Percentiles rank a stretch among this genome's conserved stretches.
These are phyloP conservation scores for Fusarium phyllophilum DNA, from an alignment of 2,329 filamentous ascomycete species.

Conservation along the genomic window DNA sequence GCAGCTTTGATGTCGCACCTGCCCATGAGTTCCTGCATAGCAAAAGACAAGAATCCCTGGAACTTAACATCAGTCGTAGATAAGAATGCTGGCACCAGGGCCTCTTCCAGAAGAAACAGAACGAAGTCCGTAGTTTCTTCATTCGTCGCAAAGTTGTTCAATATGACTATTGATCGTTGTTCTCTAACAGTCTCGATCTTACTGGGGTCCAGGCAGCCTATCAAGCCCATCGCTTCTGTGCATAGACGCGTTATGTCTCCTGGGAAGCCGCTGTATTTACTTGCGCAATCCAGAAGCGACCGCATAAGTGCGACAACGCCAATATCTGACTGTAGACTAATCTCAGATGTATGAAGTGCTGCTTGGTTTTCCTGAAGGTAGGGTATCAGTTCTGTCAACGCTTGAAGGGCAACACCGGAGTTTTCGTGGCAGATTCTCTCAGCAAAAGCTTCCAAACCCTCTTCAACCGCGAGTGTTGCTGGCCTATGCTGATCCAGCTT, in stretches of 20 bases:
- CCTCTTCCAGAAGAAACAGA: conserved; percentile 84
- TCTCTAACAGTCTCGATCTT: conserved; percentile 82
- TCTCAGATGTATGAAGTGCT: conserved; percentile 80
- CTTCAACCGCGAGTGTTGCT: conserved; percentile 54
- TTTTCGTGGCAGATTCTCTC: conserved; percentile 84
- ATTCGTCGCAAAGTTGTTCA: conserved; percentile 83
- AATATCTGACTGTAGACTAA: conserved; percentile 84
- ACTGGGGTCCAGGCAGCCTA: conserved; percentile 93
- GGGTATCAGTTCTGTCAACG: conserved; percentile 78
- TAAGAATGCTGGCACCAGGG: conserved; percentile 90
- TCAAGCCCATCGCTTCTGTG: conserved; percentile 83
- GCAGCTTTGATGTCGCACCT: conserved; percentile 77
- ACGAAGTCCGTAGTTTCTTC: conserved; percentile 88
- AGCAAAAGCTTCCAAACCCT: conserved; percentile 76
- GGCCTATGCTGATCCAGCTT: conserved; percentile 73
- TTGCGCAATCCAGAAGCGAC: conserved; percentile 84
- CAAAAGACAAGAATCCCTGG: conserved; percentile 92
- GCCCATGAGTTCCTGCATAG: conserved; percentile 90
- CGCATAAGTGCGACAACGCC: conserved; percentile 78
- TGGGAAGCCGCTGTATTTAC: conserved; percentile 78
- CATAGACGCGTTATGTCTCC: conserved; percentile 76
- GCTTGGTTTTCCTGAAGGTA: conserved; percentile 80
- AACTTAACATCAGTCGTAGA: conserved; percentile 88
- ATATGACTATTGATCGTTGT: conserved; percentile 83
- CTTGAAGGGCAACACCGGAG: conserved; percentile 83